Evolutionary conservation across 192 early-diverging fungal genomes (phyloP), one percentile per base, ranked within the genome.

Genomic region (Powellomyces hirtus): DNA sequence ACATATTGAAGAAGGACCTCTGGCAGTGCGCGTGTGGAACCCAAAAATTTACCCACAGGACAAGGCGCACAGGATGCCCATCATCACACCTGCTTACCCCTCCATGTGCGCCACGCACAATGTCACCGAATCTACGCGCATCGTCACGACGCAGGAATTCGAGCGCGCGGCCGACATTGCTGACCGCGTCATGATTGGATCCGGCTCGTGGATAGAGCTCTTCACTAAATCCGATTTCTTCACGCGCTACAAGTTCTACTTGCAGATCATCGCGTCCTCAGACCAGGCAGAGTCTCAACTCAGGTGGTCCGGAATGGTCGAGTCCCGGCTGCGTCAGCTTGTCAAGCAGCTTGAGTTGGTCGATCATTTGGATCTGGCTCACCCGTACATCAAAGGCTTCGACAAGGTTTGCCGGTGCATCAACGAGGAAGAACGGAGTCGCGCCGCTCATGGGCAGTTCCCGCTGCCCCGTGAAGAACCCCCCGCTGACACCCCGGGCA

Each of bases 41-140:
- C 95, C 97, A 55, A 86, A 86, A 73, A 61, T 94, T 3, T 94
- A 96, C 75, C 82, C 86, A 0, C 77, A 80, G 7, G 94, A 99
- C 70, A 80, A 77, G 60, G 80, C 71, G 5, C 97, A 99, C 73
- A 81, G 86, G 26, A 97, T 99, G 94, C 97, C 97, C 6, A 92
- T 99, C 60, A 99, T 99, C 68, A 99, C 97, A 10, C 97, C 97
- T 4, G 94, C 97, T 1, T 99, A 99, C 65, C 97, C 97, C 30
- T 94, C 92, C 26, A 97, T 96, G 94, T 97, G 95, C 74, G 87
- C 95, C 2, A 99, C 97, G 1, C 95, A 97, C 76, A 99, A 97
- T 69, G 95, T 99, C 13, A 94, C 91, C 1, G 68, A 80, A 55
- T 96, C 93, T 2, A 97, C 97, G 0, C 85, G 88, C 26, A 68